phyloP scores from a whole-genome alignment of 768 basidiomycete genomes.

The Pleurotus tuber-regium region DNA sequence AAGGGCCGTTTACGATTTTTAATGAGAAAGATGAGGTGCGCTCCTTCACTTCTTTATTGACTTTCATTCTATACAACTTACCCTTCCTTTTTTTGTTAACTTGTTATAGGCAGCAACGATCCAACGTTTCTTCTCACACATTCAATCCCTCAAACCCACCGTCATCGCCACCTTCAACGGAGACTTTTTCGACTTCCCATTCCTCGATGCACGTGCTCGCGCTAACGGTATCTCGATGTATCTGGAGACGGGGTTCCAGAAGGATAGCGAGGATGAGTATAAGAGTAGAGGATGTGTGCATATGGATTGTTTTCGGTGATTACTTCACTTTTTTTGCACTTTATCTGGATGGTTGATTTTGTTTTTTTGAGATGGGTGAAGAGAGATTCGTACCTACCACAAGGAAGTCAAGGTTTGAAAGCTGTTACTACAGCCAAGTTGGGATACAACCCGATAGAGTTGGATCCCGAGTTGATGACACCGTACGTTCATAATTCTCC shows the following conservation, averaged over 20 bases:
- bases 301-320: constrained; percentile 85
- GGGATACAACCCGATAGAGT: constrained; percentile 94
- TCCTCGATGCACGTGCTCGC: constrained; percentile 82
- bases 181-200: constrained; percentile 99
- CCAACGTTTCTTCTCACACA: constrained; percentile 87
- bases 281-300: constrained; percentile 91
- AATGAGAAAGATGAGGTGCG: constrained; percentile 90
- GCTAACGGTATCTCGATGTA: constrained; percentile 96
- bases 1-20: constrained; percentile 93
- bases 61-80: no score
- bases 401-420: constrained; percentile 97
- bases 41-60: no score
- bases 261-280: constrained; percentile 92
- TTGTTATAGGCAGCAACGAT: constrained; percentile 70
- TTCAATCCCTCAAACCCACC: constrained; percentile 91
- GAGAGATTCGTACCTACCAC: constrained; percentile 96
- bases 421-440: constrained; percentile 96
- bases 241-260: constrained; percentile 88
- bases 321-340: neutral
- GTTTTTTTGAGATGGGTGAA: constrained; percentile 94
- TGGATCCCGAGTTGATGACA: constrained; percentile 99
- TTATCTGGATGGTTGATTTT: no score
- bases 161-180: constrained; percentile 99
- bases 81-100: no score
- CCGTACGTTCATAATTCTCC: constrained; percentile 60